Evolutionary conservation across 2,329 filamentous ascomycete genomes (phyloP).

Genomic region (Claviceps citrina): DNA sequence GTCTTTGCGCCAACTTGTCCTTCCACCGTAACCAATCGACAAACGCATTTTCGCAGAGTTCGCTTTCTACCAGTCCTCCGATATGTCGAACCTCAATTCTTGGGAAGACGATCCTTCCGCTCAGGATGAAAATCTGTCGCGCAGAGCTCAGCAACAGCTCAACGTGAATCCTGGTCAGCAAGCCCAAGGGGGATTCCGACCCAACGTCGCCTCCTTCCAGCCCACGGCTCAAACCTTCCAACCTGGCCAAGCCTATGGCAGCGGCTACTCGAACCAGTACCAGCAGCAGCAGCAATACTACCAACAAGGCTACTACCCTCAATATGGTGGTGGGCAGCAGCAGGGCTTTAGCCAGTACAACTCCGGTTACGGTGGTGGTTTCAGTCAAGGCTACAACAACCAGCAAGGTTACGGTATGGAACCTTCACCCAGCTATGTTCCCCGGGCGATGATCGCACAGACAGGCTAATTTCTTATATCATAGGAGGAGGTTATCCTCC

Average conservation of each 20-base stretch:
- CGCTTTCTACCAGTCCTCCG: slow-evolving; percentile 1
- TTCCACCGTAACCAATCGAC: background rate
- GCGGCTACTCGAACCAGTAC: slow-evolving; percentile 40
- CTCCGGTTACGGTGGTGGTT: slow-evolving; percentile 37
- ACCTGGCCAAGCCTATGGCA: slow-evolving; percentile 53
- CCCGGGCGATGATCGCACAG: no score
- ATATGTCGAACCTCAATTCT: slow-evolving; percentile 81
- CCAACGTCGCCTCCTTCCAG: slow-evolving; percentile 50
- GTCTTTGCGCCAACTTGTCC: slow-evolving; percentile 1
- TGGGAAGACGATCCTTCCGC: slow-evolving; percentile 81
- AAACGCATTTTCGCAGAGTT: background rate
- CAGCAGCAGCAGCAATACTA: slow-evolving; percentile 33
- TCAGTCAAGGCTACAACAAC: slow-evolving; percentile 31
- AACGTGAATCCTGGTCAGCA: slow-evolving; percentile 44
- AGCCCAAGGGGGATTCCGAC: slow-evolving; percentile 32
- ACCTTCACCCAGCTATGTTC: slow-evolving; percentile 1
- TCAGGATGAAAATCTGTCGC: slow-evolving; percentile 63
- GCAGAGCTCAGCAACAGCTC: slow-evolving; percentile 60
- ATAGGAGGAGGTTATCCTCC: slow-evolving; percentile 36
- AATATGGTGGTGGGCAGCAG: slow-evolving; percentile 33
- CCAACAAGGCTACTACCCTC: slow-evolving; percentile 41
- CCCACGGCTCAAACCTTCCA: slow-evolving; percentile 57
- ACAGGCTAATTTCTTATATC: background rate
- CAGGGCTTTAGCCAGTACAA: slow-evolving; percentile 36
- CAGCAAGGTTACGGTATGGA: slow-evolving; percentile 25